phyloP scores from a whole-genome alignment of 768 basidiomycete genomes.

The Trametes coccinea region DNA sequence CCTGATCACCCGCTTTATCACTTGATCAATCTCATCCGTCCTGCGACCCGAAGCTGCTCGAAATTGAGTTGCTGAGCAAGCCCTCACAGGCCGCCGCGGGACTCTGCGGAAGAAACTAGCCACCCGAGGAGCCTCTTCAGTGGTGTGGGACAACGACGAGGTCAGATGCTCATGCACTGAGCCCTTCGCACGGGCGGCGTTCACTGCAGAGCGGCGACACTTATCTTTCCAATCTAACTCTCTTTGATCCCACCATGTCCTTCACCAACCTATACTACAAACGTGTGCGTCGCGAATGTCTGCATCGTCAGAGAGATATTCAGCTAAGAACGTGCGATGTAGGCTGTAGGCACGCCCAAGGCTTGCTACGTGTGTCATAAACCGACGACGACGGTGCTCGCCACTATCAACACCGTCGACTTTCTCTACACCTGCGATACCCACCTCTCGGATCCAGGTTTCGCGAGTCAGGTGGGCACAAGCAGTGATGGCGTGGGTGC shows the following conservation, averaged over 20 bases:
- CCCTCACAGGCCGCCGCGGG: slow-evolving; percentile 17
- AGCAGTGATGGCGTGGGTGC: slow-evolving; percentile 34
- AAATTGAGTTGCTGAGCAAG: slow-evolving; percentile 19
- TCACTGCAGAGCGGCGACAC: neutral
- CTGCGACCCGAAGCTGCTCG: slow-evolving; percentile 11
- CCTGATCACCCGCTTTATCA: slow-evolving; percentile 25
- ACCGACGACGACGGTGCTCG: slow-evolving; percentile 81
- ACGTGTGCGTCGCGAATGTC: slow-evolving; percentile 53
- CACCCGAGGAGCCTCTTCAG: neutral
- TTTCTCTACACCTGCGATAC: slow-evolving; percentile 82
- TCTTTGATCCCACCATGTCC: slow-evolving; percentile 48
- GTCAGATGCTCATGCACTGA: slow-evolving; percentile 17
- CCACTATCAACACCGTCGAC: slow-evolving; percentile 79
- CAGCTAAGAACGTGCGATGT: slow-evolving; percentile 12
- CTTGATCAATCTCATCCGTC: slow-evolving; percentile 24
- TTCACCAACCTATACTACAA: slow-evolving; percentile 89
- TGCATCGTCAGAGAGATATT: neutral
- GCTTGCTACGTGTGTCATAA: slow-evolving; percentile 79
- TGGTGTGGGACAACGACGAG: neutral
- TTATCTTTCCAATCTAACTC: slow-evolving; percentile 16
- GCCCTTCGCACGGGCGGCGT: neutral
- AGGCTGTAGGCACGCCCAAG: slow-evolving; percentile 79
- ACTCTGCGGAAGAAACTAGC: slow-evolving; percentile 6
- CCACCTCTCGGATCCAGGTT: slow-evolving; percentile 82
- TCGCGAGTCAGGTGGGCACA: slow-evolving; percentile 55